Evolutionary conservation across 2,329 filamentous ascomycete genomes (phyloP), one percentile per base, ranked within the genome.

Genomic region (Catunica adiposa): DNA sequence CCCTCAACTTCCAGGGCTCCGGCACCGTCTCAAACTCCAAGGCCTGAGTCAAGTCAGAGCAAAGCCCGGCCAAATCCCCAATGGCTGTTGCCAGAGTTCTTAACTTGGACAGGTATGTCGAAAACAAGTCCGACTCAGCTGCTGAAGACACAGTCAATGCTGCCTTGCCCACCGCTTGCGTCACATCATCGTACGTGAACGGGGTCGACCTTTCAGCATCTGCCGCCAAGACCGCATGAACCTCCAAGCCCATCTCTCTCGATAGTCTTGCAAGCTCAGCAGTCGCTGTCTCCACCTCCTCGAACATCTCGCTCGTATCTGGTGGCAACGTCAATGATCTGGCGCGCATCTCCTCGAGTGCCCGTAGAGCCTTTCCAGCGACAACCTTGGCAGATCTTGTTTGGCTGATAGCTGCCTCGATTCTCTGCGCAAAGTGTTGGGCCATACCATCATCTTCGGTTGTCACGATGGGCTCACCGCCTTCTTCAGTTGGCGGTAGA

Each of bases 341-440:
- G 2, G 79, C 75, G 66, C 83, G 82, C 55, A 94, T 76, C 56
- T 95, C 89, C 59, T 87, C 80, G 11, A 95, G 70, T 17, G 85
- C 80, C 54, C 84, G 80, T 44, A 86, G 77, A 4, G 86, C 79
- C 70, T 94, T 94, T 56, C 82, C 79, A 51, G 85, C 80, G 51
- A 90, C 76, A 34, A 95, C 86, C 73, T 94, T 95, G 56, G 84
- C 78, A 64, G 85, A 89, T 59, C 89, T 79, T 6, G 85, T 86
- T 63, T 89, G 83, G 14, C 79, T 80, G 58, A 89, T 77, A 55
- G 89, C 78, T 15, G 75, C 67, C 58, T 94, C 88, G 1, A 83
- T 73, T 65, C 83, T 86, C 63, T 80, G 81, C 29, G 77, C 67
- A 62, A 94, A 83, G 62, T 84, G 76, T 59, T 81, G 71, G 9